Evolutionary conservation across 805 yeast genomes (phyloP), one percentile per base, ranked within the genome.

Genomic region (Myxozyma melibiosi): DNA sequence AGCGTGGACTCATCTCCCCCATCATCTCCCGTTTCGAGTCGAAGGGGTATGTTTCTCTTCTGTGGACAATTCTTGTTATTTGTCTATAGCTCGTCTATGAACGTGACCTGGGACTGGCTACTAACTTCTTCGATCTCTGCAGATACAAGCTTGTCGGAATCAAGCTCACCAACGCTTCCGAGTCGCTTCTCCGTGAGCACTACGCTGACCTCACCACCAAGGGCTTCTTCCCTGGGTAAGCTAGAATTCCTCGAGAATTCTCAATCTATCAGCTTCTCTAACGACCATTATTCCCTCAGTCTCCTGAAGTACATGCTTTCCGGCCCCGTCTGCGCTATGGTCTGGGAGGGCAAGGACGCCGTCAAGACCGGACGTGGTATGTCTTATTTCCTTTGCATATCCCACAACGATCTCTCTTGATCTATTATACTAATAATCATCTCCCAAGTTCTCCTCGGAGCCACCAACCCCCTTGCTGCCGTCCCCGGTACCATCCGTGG

Each of bases 401-500:
- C n/a, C n/a, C n/a, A n/a, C n/a, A n/a, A n/a, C n/a, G n/a, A n/a
- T n/a, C n/a, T n/a, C n/a, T n/a, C n/a, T n/a, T n/a, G n/a, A n/a
- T n/a, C n/a, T n/a, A n/a, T n/a, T n/a, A n/a, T n/a, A n/a, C 18
- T 16, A 37, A 30, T 13, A 3, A 7, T 24, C 9, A 24, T 13
- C n/a, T 16, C n/a, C 22, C 20, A 24, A 58, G 61, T 82, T 71
- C 85, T 94, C 76, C 85, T 94, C 72, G 99, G 99, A 80, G 98
- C 99, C 70, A 94, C 99, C 78, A 92, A 94, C 88, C 99, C 99
- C 75, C 82, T 86, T 75, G 85, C 83, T 70, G 88, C 97, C 70
- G 92, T 96, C 68, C 98, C 98, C 78, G 99, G 99, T 78, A 94
- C 99, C 79, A 94, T 94, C 84, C 90, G 99, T 83, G 98, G 96